Evolutionary conservation across 192 early-diverging fungal species (phyloP).

Genomic region (Linnemannia zychae): DNA sequence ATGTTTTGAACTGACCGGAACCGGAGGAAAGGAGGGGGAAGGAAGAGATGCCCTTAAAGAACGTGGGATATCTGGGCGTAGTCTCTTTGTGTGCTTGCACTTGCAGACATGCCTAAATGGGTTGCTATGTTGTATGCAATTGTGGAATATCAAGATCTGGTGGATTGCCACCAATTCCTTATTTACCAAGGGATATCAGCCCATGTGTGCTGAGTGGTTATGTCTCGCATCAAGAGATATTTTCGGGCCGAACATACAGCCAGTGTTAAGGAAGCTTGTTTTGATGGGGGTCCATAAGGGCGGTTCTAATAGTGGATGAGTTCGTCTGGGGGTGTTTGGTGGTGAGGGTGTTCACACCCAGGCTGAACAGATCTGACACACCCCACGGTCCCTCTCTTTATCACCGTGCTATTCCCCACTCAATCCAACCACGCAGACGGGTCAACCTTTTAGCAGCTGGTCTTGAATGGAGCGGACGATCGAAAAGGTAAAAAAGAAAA

Average conservation of each 20-base stretch:
- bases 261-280: constrained; percentile 3
- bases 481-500: not conserved
- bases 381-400: not conserved
- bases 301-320: not conserved
- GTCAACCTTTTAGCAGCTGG: constrained; percentile 2
- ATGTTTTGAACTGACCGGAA: too few relatives aligned
- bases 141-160: too few relatives aligned
- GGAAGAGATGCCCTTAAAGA: too few relatives aligned
- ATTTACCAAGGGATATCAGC: not conserved
- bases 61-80: too few relatives aligned
- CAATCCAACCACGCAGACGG: not conserved
- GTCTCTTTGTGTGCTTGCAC: too few relatives aligned
- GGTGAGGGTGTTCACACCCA: not conserved
- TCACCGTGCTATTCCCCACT: not conserved
- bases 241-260: not conserved
- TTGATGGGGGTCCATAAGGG: not conserved
- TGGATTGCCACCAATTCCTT: not conserved
- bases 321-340: not conserved
- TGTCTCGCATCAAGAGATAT: not conserved
- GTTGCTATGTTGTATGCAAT: not conserved
- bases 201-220: not conserved
- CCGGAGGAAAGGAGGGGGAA: too few relatives aligned
- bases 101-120: too few relatives aligned
- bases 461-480: not conserved
- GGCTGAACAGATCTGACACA: not conserved